Base-by-base conservation (phyloP, 352 stramenopile species). In the Pythium sp. region DNA sequence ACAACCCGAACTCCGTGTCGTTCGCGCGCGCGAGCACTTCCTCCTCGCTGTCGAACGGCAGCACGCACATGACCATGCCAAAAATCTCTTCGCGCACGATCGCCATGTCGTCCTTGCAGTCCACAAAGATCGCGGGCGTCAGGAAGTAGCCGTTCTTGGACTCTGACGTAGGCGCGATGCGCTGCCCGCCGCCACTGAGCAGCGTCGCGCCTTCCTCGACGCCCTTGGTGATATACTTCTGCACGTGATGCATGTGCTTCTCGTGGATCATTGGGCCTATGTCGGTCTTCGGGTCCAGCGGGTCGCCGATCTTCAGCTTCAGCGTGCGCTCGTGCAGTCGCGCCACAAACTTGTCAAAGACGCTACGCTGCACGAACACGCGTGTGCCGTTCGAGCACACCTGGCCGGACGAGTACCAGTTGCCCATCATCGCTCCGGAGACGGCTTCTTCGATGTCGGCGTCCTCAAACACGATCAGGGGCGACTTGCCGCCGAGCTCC, bases 301-400 rank as follows among this genome's bases (percentile, higher is more conserved):
- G 93, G 63, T 98, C 84, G 8, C 93, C 93, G 58, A 98, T 81
- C 8, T 72, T 69, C 22, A 98, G 69, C 68, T 82, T 82, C 46
- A 86, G 70, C 15, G 91, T 93, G 24, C 88, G 87, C 38, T 87
- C 81, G 9, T 95, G 84, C n/a, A 97, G 69, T n/a, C 80, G 68
- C 46, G 79, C 67, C 51, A 97, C 80, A 43, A 98, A 97, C 34
- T 75, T 68, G 51, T 97, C 87, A 58, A 81, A 91, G 36, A 98
- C 80, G n/a, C 68, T 66, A 9, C 78, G 75, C 43, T 98, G 90
- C 30, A 98, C 86, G 55, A 97, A 93, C 28, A 98, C 78, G 11
- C 93, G 88, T 61, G 90, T 97, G 59, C 91, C 93, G 59, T 94
- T 94, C 18, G 89, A 94, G 72, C 91, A 98, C 32, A 93, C 95